Base-by-base conservation (phyloP, 352 stramenopile genomes). In the Phytophthora boehmeriae region DNA sequence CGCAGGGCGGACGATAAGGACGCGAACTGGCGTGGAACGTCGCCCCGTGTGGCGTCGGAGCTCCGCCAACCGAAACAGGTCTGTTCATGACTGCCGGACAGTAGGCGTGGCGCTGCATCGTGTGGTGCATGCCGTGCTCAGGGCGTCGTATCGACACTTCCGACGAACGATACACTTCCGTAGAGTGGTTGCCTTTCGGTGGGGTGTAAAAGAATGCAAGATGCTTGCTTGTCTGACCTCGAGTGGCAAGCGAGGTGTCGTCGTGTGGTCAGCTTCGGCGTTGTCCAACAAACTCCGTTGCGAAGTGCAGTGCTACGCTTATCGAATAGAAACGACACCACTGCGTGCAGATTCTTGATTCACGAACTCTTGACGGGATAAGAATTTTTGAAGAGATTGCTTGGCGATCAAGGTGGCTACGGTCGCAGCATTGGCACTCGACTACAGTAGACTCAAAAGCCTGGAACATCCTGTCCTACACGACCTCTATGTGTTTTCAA, bases 1-100 rank as follows among this genome's bases (percentile, higher is more conserved):
- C 45, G 32, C 20, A 25, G 28, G 52, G 45, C 51, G 46, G 61
- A 69, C 54, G 61, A 69, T 54, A 65, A 65, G 61, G 42, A 48
- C 41, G 39, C 45, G 52, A 23, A 19, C 13, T 22, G 38, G 14
- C 13, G 38, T 44, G 38, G 46, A 39, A 23, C 22, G n/a, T n/a
- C n/a, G 57, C 6, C 38, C 39, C 51, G 38, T 62, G 53, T 36
- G 47, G 48, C 17, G 32, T 34, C 25, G 32, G 25, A 25, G 25
- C 32, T 27, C 35, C 5, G 20, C 39, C 22, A 44, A 45, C 52
- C 48, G 27, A 35, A 54, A 47, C 10, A 67, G 56, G 42, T 36
- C 19, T 59, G 8, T 36, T 14, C 25, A 54, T 60, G 41, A 35
- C 25, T 57, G 44, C 8, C 34, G 25, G 46, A 60, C 23, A 60